Percentiles rank a stretch among this genome's conserved stretches.
Conservation (phyloP, 1,139 yeast genomes). For the Geotrichum europaeum region DNA sequence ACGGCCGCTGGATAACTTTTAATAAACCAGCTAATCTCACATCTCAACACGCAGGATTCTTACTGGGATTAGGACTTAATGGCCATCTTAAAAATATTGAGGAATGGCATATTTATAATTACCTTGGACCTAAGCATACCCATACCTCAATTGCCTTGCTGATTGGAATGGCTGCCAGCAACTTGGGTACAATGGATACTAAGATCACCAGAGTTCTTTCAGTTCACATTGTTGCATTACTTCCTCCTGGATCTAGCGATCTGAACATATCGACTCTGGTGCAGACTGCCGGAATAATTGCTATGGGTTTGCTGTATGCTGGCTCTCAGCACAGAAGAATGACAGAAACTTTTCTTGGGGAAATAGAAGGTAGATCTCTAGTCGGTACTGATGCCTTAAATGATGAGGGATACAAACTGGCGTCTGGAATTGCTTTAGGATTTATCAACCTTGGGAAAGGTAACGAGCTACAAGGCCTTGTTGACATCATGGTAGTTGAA, state of each 20-base stretch:
- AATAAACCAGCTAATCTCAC: slow-evolving; percentile 68
- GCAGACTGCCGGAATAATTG: slow-evolving; percentile 87
- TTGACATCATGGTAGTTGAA: slow-evolving; percentile 69
- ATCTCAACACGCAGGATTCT: slow-evolving; percentile 89
- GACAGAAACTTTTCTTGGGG: slow-evolving; percentile 64
- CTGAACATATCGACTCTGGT: slow-evolving; percentile 77
- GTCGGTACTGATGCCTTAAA: slow-evolving; percentile 16
- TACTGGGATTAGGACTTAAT: slow-evolving; percentile 86
- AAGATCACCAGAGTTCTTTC: slow-evolving; percentile 85
- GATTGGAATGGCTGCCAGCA: slow-evolving; percentile 90
- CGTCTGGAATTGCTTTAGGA: slow-evolving; percentile 88
- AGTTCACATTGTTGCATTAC: slow-evolving; percentile 85
- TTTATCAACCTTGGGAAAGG: slow-evolving; percentile 82
- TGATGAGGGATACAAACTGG: slow-evolving; percentile 75
- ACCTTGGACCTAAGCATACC: slow-evolving; percentile 83
- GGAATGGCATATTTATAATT: slow-evolving; percentile 96
- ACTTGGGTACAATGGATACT: slow-evolving; percentile 75
- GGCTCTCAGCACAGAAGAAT: slow-evolving; percentile 79
- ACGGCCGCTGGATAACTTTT: slow-evolving; percentile 89
- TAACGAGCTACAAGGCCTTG: slow-evolving; percentile 51
- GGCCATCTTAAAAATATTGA: slow-evolving; percentile 81
- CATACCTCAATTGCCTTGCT: slow-evolving; percentile 80
- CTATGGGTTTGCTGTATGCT: slow-evolving; percentile 77
- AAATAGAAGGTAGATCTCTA: slow-evolving; percentile 22
- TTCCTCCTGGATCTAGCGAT: slow-evolving; percentile 89